These are phyloP conservation scores for Paramecium octaurelia DNA, from an alignment of 73 alveolate species.

Conservation along the genomic window DNA sequence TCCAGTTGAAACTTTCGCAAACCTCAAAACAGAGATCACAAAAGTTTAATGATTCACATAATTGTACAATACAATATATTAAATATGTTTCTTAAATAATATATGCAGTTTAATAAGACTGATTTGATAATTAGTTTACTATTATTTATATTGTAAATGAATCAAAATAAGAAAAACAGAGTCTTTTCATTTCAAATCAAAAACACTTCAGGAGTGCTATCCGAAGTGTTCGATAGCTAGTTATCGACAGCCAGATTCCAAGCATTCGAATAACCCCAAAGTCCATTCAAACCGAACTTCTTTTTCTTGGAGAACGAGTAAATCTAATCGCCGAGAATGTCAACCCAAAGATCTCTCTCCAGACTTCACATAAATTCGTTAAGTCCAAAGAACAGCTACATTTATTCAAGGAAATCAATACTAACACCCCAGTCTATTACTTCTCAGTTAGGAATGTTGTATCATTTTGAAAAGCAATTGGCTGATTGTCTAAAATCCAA, in stretches of 20 bases:
- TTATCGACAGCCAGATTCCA: neutral
- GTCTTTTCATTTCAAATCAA: neutral
- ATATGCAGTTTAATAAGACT: neutral
- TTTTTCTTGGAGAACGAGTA: neutral
- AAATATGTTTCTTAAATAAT: no score
- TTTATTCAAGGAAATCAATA: neutral
- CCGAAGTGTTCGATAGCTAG: neutral
- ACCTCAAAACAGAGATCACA: constrained; percentile 84
- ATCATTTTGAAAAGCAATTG: neutral
- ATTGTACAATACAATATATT: neutral
- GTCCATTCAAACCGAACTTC: neutral
- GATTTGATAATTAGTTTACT: neutral
- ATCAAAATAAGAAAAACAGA: neutral
- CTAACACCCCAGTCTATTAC: neutral
- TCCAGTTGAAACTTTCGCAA: constrained; percentile 83
- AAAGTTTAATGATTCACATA: neutral
- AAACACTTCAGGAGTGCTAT: neutral
- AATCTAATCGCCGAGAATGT: neutral
- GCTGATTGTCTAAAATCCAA: neutral
- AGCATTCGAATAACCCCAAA: neutral
- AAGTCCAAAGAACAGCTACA: neutral
- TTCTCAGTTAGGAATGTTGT: neutral
- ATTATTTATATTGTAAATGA: neutral
- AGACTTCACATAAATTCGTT: neutral
- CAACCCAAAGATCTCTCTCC: neutral